Conservation (phyloP, 2,329 filamentous ascomycete species). For the Fusarium nisikadoi region DNA sequence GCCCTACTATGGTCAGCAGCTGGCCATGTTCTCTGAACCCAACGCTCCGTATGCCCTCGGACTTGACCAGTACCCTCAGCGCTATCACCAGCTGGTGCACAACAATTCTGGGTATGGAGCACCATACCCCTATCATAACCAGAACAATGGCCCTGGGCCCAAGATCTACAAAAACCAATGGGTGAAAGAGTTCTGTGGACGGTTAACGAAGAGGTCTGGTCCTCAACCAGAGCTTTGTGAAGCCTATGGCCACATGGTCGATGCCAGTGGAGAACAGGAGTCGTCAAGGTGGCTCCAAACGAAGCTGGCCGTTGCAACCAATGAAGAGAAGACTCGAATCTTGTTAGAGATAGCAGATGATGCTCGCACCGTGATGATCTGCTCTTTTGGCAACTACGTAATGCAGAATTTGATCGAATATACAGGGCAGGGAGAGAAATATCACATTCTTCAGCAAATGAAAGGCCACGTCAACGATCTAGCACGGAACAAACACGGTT, state of each 20-base stretch:
- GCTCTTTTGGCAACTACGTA: conserved; percentile 98
- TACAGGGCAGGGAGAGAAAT: conserved; percentile 93
- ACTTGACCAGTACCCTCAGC: conserved; percentile 52
- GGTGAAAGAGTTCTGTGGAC: not conserved
- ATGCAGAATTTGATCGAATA: conserved; percentile 98
- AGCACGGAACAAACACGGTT: conserved; percentile 91
- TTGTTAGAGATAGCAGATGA: conserved; percentile 90
- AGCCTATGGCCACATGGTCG: conserved; percentile 87
- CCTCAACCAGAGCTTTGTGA: conserved; percentile 86
- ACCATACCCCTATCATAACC: conserved; percentile 59
- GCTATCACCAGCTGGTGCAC: conserved; percentile 44
- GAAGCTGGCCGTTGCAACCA: conserved; percentile 91
- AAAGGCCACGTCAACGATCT: conserved; percentile 82
- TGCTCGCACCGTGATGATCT: conserved; percentile 88
- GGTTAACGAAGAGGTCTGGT: conserved; percentile 68
- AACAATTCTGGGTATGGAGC: conserved; percentile 45
- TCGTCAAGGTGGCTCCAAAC: conserved; percentile 95
- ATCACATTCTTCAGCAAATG: conserved; percentile 85
- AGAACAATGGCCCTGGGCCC: conserved; percentile 55
- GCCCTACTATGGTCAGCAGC: conserved; percentile 48
- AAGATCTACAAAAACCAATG: conserved; percentile 51
- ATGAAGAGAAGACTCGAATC: conserved; percentile 91
- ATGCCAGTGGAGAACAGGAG: conserved; percentile 95
- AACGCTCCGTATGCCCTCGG: conserved; percentile 49
- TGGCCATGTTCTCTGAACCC: conserved; percentile 44